Conservation (phyloP, 2,329 filamentous ascomycete genomes). For the Colletotrichum sp. region DNA sequence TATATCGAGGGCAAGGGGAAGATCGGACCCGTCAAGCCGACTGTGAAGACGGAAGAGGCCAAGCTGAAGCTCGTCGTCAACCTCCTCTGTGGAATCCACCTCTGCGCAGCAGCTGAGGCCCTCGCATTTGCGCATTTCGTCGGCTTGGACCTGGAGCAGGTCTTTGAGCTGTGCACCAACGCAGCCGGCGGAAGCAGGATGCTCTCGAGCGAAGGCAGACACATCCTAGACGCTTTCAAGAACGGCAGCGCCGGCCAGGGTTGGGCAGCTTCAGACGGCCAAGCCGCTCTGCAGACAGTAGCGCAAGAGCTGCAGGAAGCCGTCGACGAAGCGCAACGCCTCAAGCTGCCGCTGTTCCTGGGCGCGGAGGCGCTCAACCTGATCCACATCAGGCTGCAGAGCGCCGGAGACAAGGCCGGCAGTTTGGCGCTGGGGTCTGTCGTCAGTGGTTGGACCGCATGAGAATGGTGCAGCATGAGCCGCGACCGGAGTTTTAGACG, state of each 20-base stretch:
- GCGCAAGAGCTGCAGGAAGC: slow-evolving; percentile 37
- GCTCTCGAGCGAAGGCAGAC: slow-evolving; percentile 39
- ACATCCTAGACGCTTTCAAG: slow-evolving; percentile 36
- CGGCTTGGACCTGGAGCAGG: slow-evolving; percentile 48
- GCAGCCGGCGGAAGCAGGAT: slow-evolving; percentile 48
- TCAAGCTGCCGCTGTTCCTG: slow-evolving; percentile 45
- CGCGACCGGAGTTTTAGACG: neutral
- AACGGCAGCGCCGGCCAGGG: neutral
- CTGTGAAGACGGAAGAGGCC: slow-evolving; percentile 33
- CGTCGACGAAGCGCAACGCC: slow-evolving; percentile 45
- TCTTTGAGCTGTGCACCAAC: slow-evolving; percentile 49
- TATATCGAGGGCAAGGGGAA: slow-evolving; percentile 44
- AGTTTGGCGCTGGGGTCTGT: neutral
- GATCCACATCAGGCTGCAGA: slow-evolving; percentile 20
- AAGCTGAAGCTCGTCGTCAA: slow-evolving; percentile 42
- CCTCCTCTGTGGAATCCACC: slow-evolving; percentile 47
- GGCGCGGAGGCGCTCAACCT: slow-evolving; percentile 44
- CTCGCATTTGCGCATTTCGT: slow-evolving; percentile 41
- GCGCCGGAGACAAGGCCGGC: neutral
- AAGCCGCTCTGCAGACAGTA: slow-evolving; percentile 27
- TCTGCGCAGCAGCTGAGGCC: slow-evolving; percentile 47
- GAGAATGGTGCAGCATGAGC: neutral
- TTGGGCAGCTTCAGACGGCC: neutral
- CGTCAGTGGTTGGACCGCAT: neutral
- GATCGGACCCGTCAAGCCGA: slow-evolving; percentile 30